A percentile compares a stretch with the other conserved stretches of the same genome.
These are phyloP conservation scores for Didymella exigua DNA, from an alignment of 2,329 filamentous ascomycete species.

Conservation along the genomic window DNA sequence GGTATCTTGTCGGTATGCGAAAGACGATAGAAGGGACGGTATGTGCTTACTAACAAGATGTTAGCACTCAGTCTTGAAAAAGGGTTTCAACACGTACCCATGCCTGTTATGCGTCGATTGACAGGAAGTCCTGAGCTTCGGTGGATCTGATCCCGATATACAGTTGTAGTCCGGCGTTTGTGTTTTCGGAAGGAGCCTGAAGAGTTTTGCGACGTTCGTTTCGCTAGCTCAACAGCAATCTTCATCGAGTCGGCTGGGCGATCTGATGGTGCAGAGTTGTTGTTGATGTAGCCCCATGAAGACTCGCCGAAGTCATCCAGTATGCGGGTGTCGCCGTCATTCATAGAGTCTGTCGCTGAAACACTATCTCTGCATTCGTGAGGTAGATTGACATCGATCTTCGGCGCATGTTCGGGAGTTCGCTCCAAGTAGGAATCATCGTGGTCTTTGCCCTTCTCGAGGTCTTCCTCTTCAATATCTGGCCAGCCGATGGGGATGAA, in stretches of 20 bases:
- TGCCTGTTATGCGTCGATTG: conserved; percentile 40
- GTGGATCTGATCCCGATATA: conserved; percentile 34
- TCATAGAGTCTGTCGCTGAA: conserved; percentile 49
- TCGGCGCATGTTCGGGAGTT: conserved; percentile 47
- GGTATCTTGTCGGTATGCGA: not conserved
- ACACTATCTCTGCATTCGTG: conserved; percentile 35
- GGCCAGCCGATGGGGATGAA: conserved; percentile 36
- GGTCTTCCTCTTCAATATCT: conserved; percentile 39
- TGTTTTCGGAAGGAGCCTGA: conserved; percentile 33
- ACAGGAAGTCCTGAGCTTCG: conserved; percentile 36
- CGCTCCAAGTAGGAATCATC: conserved; percentile 22
- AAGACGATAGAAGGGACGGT: not conserved
- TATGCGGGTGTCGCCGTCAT: conserved; percentile 47
- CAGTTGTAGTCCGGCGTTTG: conserved; percentile 31
- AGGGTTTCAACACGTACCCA: conserved; percentile 20
- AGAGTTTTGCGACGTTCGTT: conserved; percentile 42
- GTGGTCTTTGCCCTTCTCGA: conserved; percentile 46
- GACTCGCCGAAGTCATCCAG: conserved; percentile 48
- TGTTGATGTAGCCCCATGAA: conserved; percentile 42
- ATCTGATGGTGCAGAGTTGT: conserved; percentile 44
- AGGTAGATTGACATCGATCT: conserved; percentile 45
- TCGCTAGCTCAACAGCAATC: conserved; percentile 49
- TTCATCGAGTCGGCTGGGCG: conserved; percentile 53
- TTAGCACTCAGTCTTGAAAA: conserved; percentile 12
- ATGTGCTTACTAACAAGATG: conserved; percentile 14